Percentiles rank a stretch among this genome's conserved stretches.
phyloP scores from a whole-genome alignment of 148 eudicot genomes.

The Chenopodium quinoa region DNA sequence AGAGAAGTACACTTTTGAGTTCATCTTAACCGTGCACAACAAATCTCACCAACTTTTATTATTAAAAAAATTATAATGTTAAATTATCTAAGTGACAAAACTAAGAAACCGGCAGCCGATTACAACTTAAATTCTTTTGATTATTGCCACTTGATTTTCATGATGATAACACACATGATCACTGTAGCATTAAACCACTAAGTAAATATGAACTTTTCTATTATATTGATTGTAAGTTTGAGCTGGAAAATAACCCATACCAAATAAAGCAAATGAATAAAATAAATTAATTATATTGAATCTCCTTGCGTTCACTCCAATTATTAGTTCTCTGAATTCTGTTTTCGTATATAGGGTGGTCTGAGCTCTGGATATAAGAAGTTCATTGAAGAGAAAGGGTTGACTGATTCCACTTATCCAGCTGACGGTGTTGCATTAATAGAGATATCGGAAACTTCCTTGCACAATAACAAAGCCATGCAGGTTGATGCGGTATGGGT shows the following conservation, averaged over 20 bases:
- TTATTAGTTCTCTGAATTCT: slow-evolving; percentile 15
- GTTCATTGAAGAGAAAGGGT: slow-evolving; percentile 71
- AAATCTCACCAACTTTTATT: too few species aligned
- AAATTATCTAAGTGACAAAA: neutral
- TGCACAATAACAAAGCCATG: slow-evolving; percentile 76
- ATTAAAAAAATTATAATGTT: too few species aligned
- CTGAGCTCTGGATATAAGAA: slow-evolving; percentile 84
- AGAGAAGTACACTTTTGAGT: too few species aligned
- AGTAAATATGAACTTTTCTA: neutral
- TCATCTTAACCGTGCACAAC: too few species aligned
- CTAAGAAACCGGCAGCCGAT: too few species aligned
- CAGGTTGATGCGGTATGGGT: slow-evolving; percentile 83
- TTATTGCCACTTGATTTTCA: neutral
- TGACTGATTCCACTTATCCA: slow-evolving; percentile 85
- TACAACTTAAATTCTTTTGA: neutral
- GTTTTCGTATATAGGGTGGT: slow-evolving; percentile 65
- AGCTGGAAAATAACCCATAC: neutral
- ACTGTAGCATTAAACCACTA: neutral
- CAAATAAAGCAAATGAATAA: too few species aligned
- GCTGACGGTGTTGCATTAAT: slow-evolving; percentile 70
- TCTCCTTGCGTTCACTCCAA: neutral
- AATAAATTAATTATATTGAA: neutral
- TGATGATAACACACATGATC: neutral
- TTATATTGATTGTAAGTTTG: neutral
- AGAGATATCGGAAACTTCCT: slow-evolving; percentile 80